phyloP scores from a whole-genome alignment of 2,329 filamentous ascomycete species.

The Diaporthe destruens region DNA sequence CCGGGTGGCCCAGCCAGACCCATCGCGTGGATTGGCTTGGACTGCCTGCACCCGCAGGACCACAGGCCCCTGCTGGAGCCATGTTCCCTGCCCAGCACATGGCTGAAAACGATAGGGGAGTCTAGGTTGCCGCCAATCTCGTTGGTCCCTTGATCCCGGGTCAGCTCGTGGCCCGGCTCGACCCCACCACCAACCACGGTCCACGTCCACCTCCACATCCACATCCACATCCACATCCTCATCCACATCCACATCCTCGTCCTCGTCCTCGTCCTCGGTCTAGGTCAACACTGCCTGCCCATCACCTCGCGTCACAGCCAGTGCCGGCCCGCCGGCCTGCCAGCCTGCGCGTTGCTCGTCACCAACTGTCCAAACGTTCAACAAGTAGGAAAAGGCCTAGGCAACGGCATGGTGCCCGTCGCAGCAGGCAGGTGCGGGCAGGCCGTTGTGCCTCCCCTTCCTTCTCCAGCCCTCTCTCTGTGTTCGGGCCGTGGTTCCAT shows the following conservation, averaged over 20 bases:
- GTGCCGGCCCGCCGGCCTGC: constrained; percentile 1
- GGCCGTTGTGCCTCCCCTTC: background rate
- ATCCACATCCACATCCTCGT: no score
- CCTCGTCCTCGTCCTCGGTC: background rate
- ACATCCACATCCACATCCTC: no score
- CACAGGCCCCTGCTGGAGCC: constrained; percentile 13
- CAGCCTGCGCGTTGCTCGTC: background rate
- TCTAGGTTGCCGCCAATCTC: constrained; percentile 17
- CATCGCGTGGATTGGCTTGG: background rate
- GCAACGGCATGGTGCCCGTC: background rate
- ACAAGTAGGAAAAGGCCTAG: background rate
- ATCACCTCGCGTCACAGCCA: constrained; percentile 14
- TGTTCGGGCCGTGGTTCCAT: constrained; percentile 30
- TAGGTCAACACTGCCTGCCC: background rate
- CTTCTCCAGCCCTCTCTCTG: background rate
- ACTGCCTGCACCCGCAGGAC: background rate
- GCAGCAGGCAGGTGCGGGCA: background rate
- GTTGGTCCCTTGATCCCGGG: constrained; percentile 26
- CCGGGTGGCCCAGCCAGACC: constrained; percentile 9
- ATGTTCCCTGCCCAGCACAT: constrained; percentile 36
- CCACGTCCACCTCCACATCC: no score
- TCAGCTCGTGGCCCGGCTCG: constrained; percentile 30
- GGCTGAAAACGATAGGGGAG: constrained; percentile 26
- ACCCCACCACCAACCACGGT: constrained; percentile 17
- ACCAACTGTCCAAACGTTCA: background rate